Conservation (phyloP, 78 protist species). For the Monocercomonoides exilis region DNA sequence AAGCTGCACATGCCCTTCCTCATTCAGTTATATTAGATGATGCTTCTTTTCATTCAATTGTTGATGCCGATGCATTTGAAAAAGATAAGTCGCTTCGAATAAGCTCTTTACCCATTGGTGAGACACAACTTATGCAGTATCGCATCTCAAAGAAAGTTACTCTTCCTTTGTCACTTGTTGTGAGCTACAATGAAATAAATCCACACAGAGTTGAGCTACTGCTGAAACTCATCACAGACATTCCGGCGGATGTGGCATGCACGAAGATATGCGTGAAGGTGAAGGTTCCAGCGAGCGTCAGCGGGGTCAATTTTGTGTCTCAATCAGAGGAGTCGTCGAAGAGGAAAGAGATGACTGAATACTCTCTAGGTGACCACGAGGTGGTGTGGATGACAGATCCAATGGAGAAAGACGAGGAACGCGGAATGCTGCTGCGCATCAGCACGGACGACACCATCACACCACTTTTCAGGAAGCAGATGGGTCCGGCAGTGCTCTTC, state of each 20-base stretch:
- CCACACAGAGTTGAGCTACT: no score
- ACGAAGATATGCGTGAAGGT: no score
- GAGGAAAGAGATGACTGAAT: not conserved
- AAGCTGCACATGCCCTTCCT: not conserved
- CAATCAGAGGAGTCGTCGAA: not conserved
- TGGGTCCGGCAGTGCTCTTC: not conserved
- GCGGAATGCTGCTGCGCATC: not conserved
- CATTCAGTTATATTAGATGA: not conserved
- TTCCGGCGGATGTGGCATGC: no score
- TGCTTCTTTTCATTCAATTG: not conserved
- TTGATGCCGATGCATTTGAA: not conserved
- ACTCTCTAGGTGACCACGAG: not conserved
- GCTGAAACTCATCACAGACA: no score
- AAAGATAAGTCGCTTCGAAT: not conserved
- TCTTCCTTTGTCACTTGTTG: not conserved
- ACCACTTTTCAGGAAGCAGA: not conserved
- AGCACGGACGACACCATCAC: not conserved
- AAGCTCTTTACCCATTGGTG: not conserved
- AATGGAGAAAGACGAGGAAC: not conserved
- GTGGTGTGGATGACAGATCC: not conserved
- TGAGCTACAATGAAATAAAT: not conserved
- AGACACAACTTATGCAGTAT: not conserved
- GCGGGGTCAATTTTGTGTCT: no score
- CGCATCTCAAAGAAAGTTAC: not conserved
- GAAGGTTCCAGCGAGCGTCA: no score